Percentiles rank a stretch among this genome's conserved stretches.
These are phyloP conservation scores for Penicillium longicatenatum DNA, from an alignment of 495 filamentous ascomycete genomes.

Conservation along the genomic window DNA sequence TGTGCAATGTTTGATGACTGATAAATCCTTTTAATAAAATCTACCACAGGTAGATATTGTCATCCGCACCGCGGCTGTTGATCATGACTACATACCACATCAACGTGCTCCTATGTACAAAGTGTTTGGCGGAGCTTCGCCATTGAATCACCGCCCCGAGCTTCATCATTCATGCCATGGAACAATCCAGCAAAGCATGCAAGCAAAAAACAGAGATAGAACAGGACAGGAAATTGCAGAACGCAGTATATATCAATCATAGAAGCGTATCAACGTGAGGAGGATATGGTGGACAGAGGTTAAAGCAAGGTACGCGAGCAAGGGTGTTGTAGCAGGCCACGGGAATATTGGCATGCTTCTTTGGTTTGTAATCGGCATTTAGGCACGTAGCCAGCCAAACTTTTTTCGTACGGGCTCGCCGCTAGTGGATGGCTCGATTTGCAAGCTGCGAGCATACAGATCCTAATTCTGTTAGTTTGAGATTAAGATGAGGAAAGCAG, in stretches of 20 bases:
- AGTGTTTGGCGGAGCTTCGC: slow-evolving; percentile 14
- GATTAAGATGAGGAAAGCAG: not conserved
- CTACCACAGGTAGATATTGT: slow-evolving; percentile 18
- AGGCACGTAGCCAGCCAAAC: slow-evolving; percentile 49
- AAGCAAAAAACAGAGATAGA: slow-evolving; percentile 10
- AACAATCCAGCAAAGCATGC: slow-evolving; percentile 13
- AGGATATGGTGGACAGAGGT: slow-evolving; percentile 10
- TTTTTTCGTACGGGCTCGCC: slow-evolving; percentile 42
- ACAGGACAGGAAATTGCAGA: slow-evolving; percentile 8
- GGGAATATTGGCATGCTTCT: not conserved
- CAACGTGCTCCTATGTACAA: slow-evolving; percentile 27
- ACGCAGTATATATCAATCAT: slow-evolving; percentile 31
- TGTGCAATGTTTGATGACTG: not conserved
- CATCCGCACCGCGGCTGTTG: slow-evolving; percentile 10
- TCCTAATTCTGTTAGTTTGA: slow-evolving; percentile 35
- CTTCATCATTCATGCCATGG: slow-evolving; percentile 19
- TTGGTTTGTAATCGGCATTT: slow-evolving; percentile 3
- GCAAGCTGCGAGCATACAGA: slow-evolving; percentile 47
- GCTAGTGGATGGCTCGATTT: slow-evolving; percentile 47
- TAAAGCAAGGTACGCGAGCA: not conserved
- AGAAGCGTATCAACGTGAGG: slow-evolving; percentile 33
- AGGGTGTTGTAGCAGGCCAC: not conserved
- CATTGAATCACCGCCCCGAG: slow-evolving; percentile 15
- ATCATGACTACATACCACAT: slow-evolving; percentile 17
- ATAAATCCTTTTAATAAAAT: slow-evolving; percentile 5